Evolutionary conservation across 1,284 basidiomycete genomes (phyloP), one percentile per base, ranked within the genome.

Genomic region (Marasmius sp.): DNA sequence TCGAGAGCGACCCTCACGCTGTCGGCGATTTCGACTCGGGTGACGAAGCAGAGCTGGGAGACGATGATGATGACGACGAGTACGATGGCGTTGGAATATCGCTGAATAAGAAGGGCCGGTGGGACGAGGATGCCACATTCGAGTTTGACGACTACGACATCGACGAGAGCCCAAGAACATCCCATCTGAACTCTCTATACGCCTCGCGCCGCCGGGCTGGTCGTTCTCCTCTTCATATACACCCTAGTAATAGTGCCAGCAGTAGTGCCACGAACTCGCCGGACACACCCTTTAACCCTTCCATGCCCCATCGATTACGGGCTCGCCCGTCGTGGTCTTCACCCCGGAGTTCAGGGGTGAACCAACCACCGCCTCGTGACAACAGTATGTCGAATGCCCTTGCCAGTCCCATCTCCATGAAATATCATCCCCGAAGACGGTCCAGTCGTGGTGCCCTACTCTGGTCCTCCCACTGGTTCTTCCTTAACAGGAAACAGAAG

Each of bases 391-490:
- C 52, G 9, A 54, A 54, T 37, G 52, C 52, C n/a, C 34, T 54
- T 18, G 16, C 52, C 12, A 54, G 34, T 5, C 52, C 52, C 6
- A 38, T 37, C 14, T 38, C 52, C 34, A 54, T 54, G 34, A 36
- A 54, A n/a, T 59, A 59, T 50, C 49, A 49, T 43, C 59, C 41
- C 10, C 36, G 38, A 55, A 16, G 37, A 37, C 39, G 47, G 20
- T 34, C 9, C 11, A 22, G 57, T 33, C 77, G 79, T 59, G 94
- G 94, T n/a, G 92, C 94, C 5, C 80, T 98, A 61, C 81, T 98
- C 6, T 98, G 96, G 97, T 95, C 93, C 39, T 95, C 94, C 14
- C 95, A 98, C 74, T 97, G 95, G 87, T 98, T 99, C 81, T 97
- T 99, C 81, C 84, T 96, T 73, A 97, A 96, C 80, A 86, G 91